A percentile compares a stretch with the other conserved stretches of the same genome.
phyloP scores from a whole-genome alignment of 768 basidiomycete species.

The Lactifluus echinatus region DNA sequence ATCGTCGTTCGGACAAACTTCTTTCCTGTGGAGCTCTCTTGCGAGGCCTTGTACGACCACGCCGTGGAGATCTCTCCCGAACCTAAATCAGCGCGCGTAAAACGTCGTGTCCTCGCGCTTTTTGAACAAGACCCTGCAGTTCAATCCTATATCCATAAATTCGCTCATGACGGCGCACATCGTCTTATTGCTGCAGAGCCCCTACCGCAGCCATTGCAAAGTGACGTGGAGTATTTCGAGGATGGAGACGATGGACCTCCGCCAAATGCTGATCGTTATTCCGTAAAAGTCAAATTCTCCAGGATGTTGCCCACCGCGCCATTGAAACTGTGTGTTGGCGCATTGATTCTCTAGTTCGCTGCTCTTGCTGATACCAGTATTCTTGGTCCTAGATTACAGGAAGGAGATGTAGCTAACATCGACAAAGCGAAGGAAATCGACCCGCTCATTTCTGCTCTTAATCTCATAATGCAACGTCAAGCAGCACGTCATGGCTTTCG shows the following conservation, averaged over 20 bases:
- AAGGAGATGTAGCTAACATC: slow-evolving; percentile 44
- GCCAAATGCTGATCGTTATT: slow-evolving; percentile 34
- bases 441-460: slow-evolving; percentile 54
- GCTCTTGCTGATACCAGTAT: not conserved
- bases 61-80: slow-evolving; percentile 42
- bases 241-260: slow-evolving; percentile 32
- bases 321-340: slow-evolving; percentile 29
- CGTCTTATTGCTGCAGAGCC: slow-evolving; percentile 34
- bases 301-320: slow-evolving; percentile 26
- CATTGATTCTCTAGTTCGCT: not conserved
- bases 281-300: slow-evolving; percentile 29
- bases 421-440: slow-evolving; percentile 40
- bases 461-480: slow-evolving; percentile 51
- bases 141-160: slow-evolving; percentile 31
- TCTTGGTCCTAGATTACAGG: slow-evolving; percentile 41
- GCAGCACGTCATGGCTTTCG: slow-evolving; percentile 47
- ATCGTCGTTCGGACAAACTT: slow-evolving; percentile 57
- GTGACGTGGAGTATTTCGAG: slow-evolving; percentile 31
- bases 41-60: slow-evolving; percentile 47
- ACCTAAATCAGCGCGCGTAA: slow-evolving; percentile 34
- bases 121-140: slow-evolving; percentile 38
- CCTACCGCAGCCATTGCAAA: slow-evolving; percentile 32
- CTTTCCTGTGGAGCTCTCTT: slow-evolving; percentile 42
- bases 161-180: slow-evolving; percentile 42
- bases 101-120: slow-evolving; percentile 45